These are phyloP conservation scores for Pichia norvegensis DNA, from an alignment of 1,139 yeast species.

Conservation along the genomic window DNA sequence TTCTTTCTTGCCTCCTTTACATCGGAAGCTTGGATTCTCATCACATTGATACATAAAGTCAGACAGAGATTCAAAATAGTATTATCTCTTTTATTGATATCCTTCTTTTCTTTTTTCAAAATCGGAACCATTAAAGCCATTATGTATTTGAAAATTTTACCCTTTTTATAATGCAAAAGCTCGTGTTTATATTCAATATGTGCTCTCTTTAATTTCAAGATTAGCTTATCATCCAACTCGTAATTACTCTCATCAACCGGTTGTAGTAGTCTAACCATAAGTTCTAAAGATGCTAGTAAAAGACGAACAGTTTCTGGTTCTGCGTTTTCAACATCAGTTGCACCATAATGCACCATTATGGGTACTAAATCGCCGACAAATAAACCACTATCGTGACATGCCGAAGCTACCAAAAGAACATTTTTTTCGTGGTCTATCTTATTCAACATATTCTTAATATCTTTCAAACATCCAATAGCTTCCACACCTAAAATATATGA, in stretches of 20 bases:
- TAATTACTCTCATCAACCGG: conserved; percentile 54
- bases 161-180: conserved; percentile 50
- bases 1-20: conserved; percentile 27
- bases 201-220: conserved; percentile 53
- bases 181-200: conserved; percentile 68
- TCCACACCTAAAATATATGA: conserved; percentile 84
- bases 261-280: conserved; percentile 81
- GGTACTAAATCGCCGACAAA: conserved; percentile 66
- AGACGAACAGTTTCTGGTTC: conserved; percentile 26
- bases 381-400: conserved; percentile 75
- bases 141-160: conserved; percentile 60
- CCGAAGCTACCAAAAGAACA: conserved; percentile 75
- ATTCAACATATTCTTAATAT: conserved; percentile 79
- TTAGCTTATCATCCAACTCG: conserved; percentile 42
- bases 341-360: conserved; percentile 48
- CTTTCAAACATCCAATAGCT: conserved; percentile 82
- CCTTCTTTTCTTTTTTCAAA: conserved; percentile 43
- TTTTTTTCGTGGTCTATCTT: conserved; percentile 69
- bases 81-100: conserved; percentile 65
- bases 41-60: conserved; percentile 65
- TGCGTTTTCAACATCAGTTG: conserved; percentile 38
- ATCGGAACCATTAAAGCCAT: conserved; percentile 65
- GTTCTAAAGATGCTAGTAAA: conserved; percentile 65
- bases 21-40: conserved; percentile 67
- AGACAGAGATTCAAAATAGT: conserved; percentile 66